Evolutionary conservation across 176 grass and related monocot genomes (phyloP).

Genomic region (Musa troglodytarum): DNA sequence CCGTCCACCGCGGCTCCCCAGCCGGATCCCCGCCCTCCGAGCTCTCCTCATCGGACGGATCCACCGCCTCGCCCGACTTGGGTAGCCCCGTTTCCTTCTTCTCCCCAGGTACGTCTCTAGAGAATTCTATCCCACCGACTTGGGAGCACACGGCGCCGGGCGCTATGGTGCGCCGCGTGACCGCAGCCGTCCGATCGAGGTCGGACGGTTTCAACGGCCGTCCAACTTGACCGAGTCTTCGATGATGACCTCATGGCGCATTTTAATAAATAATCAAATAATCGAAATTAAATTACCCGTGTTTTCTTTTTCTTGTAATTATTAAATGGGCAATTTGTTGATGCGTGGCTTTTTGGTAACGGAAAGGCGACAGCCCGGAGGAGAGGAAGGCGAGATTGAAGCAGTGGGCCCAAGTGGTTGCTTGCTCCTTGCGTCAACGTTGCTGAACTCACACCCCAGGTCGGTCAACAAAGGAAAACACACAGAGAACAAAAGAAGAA

Average conservation of each 20-base stretch:
- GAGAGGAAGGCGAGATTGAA: slow-evolving; percentile 72
- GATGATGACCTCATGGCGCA: no score
- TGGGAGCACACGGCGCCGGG: no score
- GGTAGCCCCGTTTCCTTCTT: slow-evolving; percentile 60
- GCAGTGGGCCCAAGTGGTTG: slow-evolving; percentile 92
- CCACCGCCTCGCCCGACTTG: slow-evolving; percentile 4
- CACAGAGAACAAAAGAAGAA: no score
- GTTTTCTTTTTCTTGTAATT: not conserved
- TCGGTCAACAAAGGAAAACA: no score
- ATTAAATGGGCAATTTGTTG: not conserved
- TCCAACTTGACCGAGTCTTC: no score
- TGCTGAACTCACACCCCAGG: slow-evolving; percentile 18
- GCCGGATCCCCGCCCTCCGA: not conserved
- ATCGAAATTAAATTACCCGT: no score
- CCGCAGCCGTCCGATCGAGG: not conserved
- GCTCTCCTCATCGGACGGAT: slow-evolving; percentile 16
- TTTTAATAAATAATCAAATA: no score
- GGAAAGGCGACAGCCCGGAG: slow-evolving; percentile 55
- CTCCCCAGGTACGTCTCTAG: slow-evolving; percentile 31
- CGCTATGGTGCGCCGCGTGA: no score
- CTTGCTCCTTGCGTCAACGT: slow-evolving; percentile 45
- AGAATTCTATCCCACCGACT: no score
- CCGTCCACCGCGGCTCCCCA: slow-evolving; percentile 23
- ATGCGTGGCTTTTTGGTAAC: not conserved
- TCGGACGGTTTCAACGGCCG: no score